These are phyloP conservation scores for Vinca minor DNA, from an alignment of 257 asterid species.

Conservation along the genomic window DNA sequence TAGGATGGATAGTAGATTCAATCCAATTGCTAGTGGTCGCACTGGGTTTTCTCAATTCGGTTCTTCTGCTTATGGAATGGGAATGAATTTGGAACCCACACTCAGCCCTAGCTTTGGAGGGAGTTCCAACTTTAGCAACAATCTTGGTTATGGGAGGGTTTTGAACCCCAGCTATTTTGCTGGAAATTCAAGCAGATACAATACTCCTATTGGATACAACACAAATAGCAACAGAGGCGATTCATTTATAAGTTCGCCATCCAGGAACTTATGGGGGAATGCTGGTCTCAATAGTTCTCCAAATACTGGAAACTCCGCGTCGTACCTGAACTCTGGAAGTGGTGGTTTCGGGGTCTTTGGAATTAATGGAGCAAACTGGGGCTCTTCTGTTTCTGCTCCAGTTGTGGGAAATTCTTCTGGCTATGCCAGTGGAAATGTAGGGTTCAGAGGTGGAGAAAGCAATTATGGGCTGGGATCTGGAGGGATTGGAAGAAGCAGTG, in stretches of 20 bases:
- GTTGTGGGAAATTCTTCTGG: constrained; percentile 47
- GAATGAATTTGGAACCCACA: constrained; percentile 58
- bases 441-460: constrained; percentile 50
- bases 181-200: constrained; percentile 49
- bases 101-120: constrained; percentile 49
- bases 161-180: constrained; percentile 52
- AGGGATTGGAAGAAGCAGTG: constrained; percentile 54
- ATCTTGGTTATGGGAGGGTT: constrained; percentile 55
- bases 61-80: constrained; percentile 51
- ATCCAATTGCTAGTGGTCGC: constrained; percentile 45
- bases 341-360: constrained; percentile 65
- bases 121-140: constrained; percentile 48
- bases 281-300: constrained; percentile 47
- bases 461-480: constrained; percentile 46
- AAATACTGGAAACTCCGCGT: constrained; percentile 41
- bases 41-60: constrained; percentile 50
- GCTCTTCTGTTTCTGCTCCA: constrained; percentile 47
- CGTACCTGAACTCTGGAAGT: constrained; percentile 49
- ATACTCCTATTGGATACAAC: constrained; percentile 62
- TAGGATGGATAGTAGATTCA: constrained; percentile 64
- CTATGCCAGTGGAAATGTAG: constrained; percentile 42
- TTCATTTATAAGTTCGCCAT: constrained; percentile 37
- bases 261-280: constrained; percentile 64
- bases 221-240: constrained; percentile 44
- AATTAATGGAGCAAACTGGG: constrained; percentile 58